Evolutionary conservation across 1,284 basidiomycete species (phyloP), one percentile per base, ranked within the genome.

Genomic region (Fomitopsis pinicola): DNA sequence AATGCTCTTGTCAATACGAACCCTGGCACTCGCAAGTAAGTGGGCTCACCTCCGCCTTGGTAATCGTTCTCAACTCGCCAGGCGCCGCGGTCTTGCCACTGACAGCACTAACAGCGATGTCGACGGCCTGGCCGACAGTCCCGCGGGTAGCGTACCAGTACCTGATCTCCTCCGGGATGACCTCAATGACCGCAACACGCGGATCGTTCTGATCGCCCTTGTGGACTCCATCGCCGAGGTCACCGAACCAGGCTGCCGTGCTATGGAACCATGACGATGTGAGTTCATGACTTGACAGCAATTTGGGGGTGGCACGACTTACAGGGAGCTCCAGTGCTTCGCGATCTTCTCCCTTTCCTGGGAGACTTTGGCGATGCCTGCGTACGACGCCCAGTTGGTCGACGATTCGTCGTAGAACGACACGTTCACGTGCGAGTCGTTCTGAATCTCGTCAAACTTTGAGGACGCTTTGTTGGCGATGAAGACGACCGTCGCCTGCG

Each of bases 181-280:
- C 86, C 72, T 95, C 86, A 67, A 97, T 90, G 44, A 94, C 72
- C 1, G 87, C 82, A 3, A 97, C 84, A 33, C 95, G 85, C 0
- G 94, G 92, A 66, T 97, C 95, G 61, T 83, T 80, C 59, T 83
- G 82, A 69, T 91, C 85, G 38, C 95, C 95, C 64, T 87, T 92
- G 74, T 95, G 92, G 17, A 90, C 77, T n/a, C 91, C 92, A 67
- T 97, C 95, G 54, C 88, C 87, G 63, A 95, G 80, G 72, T 96
- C 89, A 22, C 91, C 92, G 70, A 97, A 96, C 84, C 93, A 97
- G 0, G 89, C 91, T 12, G 86, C 76, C 48, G 84, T 78, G 3
- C 88, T 90, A 3, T 17, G 30, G 0, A 48, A 22, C 50, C 5
- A 15, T 22, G 46, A 22, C 26, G 26, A 48, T 19, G 28, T 33